Percentiles rank a stretch among this genome's conserved stretches.
Conservation (phyloP, 768 basidiomycete species). For the Trametes villosa region DNA sequence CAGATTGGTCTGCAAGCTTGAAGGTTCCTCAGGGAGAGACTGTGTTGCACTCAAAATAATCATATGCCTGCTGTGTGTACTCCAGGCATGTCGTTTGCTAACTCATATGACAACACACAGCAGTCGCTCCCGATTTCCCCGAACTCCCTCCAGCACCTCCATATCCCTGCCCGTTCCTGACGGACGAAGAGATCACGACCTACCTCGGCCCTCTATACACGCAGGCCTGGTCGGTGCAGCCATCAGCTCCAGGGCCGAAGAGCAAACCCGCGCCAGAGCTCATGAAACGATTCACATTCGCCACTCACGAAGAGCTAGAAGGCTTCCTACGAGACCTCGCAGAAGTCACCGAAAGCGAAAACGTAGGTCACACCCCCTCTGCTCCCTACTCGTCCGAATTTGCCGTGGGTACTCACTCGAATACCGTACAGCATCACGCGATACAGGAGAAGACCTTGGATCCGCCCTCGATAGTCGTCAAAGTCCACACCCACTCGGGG, state of each 20-base stretch:
- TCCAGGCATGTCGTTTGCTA: not conserved
- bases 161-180: slow-evolving; percentile 29
- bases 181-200: slow-evolving; percentile 10
- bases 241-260: not conserved
- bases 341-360: slow-evolving; percentile 5
- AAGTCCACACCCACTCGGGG: slow-evolving; percentile 15
- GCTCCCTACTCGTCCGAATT: too few relatives aligned
- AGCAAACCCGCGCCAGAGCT: slow-evolving; percentile 12
- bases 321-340: slow-evolving; percentile 1
- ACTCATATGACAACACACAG: too few relatives aligned
- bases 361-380: slow-evolving; percentile 14
- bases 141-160: slow-evolving; percentile 15
- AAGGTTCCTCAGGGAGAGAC: too few relatives aligned
- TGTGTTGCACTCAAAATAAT: too few relatives aligned
- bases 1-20: too few relatives aligned
- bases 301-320: not conserved
- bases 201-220: slow-evolving; percentile 24
- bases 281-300: slow-evolving; percentile 14
- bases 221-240: slow-evolving; percentile 12
- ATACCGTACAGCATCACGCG: slow-evolving; percentile 8
- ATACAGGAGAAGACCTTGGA: not conserved
- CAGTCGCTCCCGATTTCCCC: slow-evolving; percentile 6
- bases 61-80: too few relatives aligned
- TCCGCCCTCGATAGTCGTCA: slow-evolving; percentile 9
- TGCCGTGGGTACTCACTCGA: too few relatives aligned